Evolutionary conservation across 1,284 basidiomycete species (phyloP).

Genomic region (Tilletia setariae): DNA sequence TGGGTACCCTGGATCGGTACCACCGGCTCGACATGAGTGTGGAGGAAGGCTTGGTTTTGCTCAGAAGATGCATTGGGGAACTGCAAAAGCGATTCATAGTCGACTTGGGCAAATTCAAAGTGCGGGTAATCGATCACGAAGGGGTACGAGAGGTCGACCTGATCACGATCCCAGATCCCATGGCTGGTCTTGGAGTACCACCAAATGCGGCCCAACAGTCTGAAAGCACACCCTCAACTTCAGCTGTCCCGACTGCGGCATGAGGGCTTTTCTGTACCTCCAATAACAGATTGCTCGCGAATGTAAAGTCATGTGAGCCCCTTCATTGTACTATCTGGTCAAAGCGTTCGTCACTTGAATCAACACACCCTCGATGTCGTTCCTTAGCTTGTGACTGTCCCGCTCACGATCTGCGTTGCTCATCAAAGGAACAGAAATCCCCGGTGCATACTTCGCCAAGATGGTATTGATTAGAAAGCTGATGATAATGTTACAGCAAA

Average conservation of each 20-base stretch:
- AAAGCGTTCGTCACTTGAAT: too few species aligned
- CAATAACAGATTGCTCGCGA: too few species aligned
- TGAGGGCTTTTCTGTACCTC: too few species aligned
- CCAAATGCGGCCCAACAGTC: not conserved
- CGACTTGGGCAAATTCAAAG: conserved; percentile 75
- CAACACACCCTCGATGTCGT: too few species aligned
- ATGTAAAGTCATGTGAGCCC: too few species aligned
- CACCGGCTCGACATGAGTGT: conserved; percentile 77
- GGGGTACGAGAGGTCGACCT: conserved; percentile 69
- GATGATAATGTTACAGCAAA: conserved; percentile 1
- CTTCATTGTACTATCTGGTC: too few species aligned
- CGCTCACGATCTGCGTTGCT: too few species aligned
- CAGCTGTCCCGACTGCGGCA: too few species aligned
- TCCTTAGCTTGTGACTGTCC: too few species aligned
- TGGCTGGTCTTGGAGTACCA: conserved; percentile 5
- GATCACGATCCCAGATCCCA: not conserved
- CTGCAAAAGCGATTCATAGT: conserved; percentile 72
- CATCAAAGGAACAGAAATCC: too few species aligned
- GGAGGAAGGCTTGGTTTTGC: conserved; percentile 77
- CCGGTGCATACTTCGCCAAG: not conserved
- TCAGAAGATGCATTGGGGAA: conserved; percentile 83
- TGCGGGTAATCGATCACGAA: conserved; percentile 86
- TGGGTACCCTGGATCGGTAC: conserved; percentile 77
- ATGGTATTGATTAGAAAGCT: not conserved
- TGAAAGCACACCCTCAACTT: not conserved